Evolutionary conservation across 2,329 filamentous ascomycete species (phyloP).

Genomic region (Cadophora sp.): DNA sequence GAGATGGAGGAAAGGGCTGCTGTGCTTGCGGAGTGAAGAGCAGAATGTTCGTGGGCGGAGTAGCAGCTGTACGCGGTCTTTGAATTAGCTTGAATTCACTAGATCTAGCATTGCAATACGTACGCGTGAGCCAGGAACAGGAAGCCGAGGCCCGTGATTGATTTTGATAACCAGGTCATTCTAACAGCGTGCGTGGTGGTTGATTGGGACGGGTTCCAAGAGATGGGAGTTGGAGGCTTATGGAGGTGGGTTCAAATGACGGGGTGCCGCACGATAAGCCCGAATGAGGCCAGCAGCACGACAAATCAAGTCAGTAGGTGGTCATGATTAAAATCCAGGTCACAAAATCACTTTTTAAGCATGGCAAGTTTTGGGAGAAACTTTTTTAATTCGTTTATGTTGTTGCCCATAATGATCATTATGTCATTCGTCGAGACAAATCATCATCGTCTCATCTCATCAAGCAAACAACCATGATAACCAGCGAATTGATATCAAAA

Average conservation of each 20-base stretch:
- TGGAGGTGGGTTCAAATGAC: slow-evolving; percentile 1
- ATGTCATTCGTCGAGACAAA: slow-evolving; percentile 38
- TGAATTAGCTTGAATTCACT: neutral
- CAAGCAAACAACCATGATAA: slow-evolving; percentile 30
- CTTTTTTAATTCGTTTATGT: slow-evolving; percentile 41
- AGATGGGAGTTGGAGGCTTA: neutral
- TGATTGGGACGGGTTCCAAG: neutral
- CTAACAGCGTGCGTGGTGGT: slow-evolving; percentile 23
- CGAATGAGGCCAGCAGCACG: neutral
- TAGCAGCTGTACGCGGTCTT: slow-evolving; percentile 73
- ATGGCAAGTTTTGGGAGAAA: neutral
- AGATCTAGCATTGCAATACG: slow-evolving; percentile 45
- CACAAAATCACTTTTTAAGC: slow-evolving; percentile 19
- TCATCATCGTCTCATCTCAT: slow-evolving; percentile 34
- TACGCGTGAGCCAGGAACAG: slow-evolving; percentile 88
- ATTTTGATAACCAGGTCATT: slow-evolving; percentile 77
- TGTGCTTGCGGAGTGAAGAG: slow-evolving; percentile 67
- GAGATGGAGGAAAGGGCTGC: slow-evolving; percentile 54
- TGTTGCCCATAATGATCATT: slow-evolving; percentile 42
- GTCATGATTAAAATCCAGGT: neutral
- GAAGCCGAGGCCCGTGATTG: slow-evolving; percentile 76
- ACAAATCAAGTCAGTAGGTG: slow-evolving; percentile 7
- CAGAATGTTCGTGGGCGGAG: slow-evolving; percentile 91
- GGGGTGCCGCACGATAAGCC: slow-evolving; percentile 21
- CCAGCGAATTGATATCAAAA: slow-evolving; percentile 39